These are phyloP conservation scores for Ehretia macrophylla DNA, from an alignment of 257 asterid species.

Conservation along the genomic window DNA sequence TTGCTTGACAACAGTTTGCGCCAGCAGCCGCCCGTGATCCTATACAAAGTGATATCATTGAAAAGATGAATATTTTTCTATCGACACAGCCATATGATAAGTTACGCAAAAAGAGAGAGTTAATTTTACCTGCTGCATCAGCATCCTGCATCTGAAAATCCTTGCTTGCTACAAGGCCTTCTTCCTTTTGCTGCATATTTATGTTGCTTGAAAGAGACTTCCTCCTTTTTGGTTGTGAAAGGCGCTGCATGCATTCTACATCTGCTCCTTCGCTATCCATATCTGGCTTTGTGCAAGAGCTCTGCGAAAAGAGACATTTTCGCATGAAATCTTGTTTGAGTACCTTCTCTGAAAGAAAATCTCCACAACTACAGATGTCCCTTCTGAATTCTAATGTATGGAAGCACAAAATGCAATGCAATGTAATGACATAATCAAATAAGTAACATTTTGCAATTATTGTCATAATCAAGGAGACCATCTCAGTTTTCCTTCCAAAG, in stretches of 20 bases:
- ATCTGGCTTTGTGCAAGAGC: constrained; percentile 84
- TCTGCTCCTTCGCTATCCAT: constrained; percentile 45
- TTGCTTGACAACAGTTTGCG: constrained; percentile 17
- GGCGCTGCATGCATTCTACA: constrained; percentile 22
- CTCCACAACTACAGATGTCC: background rate
- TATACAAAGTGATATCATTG: constrained; percentile 12
- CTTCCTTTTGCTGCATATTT: constrained; percentile 30
- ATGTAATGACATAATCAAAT: no score
- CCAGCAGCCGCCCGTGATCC: constrained; percentile 25
- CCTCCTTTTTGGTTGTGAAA: constrained; percentile 27
- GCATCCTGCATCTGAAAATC: constrained; percentile 22
- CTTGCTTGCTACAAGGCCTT: constrained; percentile 17
- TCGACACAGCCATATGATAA: constrained; percentile 5
- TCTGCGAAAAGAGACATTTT: constrained; percentile 36
- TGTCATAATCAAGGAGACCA: no score
- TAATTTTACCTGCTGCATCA: constrained; percentile 33
- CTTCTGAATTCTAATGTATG: background rate
- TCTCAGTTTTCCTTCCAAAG: no score
- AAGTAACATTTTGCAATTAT: no score
- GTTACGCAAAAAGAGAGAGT: background rate
- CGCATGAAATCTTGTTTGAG: background rate
- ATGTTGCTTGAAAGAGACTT: constrained; percentile 24
- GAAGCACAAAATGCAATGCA: background rate
- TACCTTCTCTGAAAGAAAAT: background rate
- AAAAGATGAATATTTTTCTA: constrained; percentile 10